Evolutionary conservation across 495 filamentous ascomycete species (phyloP).

Genomic region (Penicillium bovifimosum): DNA sequence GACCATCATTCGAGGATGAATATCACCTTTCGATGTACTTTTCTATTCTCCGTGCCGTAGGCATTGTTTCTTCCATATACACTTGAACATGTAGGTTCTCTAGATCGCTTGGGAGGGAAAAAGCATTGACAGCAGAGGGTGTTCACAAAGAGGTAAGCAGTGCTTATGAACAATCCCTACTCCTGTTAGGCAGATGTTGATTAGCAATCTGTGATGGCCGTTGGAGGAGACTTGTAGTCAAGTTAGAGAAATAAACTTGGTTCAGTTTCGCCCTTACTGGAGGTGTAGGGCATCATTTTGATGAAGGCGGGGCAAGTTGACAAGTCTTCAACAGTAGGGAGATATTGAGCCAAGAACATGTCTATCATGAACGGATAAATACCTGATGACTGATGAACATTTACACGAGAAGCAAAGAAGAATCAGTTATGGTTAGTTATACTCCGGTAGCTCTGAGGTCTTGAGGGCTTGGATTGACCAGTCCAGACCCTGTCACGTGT

Average conservation of each 20-base stretch:
- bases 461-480: not conserved
- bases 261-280: not conserved
- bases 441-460: no score
- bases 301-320: not conserved
- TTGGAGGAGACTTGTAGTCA: no score
- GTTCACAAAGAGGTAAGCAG: not conserved
- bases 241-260: no score
- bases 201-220: no score
- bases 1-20: slow-evolving; percentile 19
- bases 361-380: not conserved
- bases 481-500: slow-evolving; percentile 29
- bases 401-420: no score
- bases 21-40: not conserved
- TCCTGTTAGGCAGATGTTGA: no score
- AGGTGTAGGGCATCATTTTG: not conserved
- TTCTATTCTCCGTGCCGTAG: not conserved
- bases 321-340: not conserved
- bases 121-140: slow-evolving; percentile 6
- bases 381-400: not conserved
- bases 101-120: not conserved
- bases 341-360: not conserved
- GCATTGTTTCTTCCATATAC: no score
- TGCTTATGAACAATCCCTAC: no score
- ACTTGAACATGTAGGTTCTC: not conserved
- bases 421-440: not conserved